phyloP scores from a whole-genome alignment of 2,329 filamentous ascomycete species.

The Ophidiomyces ophidiicola region DNA sequence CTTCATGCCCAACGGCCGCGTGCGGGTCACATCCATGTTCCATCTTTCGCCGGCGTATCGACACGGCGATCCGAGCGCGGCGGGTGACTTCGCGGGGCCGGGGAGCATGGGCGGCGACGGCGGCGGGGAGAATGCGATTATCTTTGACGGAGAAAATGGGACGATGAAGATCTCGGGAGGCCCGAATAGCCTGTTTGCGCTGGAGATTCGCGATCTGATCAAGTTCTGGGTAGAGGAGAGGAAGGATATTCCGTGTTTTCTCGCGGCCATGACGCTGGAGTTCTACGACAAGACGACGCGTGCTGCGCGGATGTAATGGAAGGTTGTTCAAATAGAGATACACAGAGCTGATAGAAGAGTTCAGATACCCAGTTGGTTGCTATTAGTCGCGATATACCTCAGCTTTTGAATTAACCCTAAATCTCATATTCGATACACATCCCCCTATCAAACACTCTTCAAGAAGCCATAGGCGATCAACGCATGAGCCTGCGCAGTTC shows the following conservation, averaged over 20 bases:
- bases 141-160: conserved; percentile 85
- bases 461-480: conserved; percentile 14
- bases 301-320: conserved; percentile 22
- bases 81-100: conserved; percentile 44
- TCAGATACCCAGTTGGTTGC: neutral
- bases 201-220: conserved; percentile 72
- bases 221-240: conserved; percentile 93
- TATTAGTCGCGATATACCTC: neutral
- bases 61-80: conserved; percentile 37
- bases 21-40: conserved; percentile 78
- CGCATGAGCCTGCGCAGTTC: conserved; percentile 11
- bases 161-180: conserved; percentile 98
- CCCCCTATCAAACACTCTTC: neutral
- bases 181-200: conserved; percentile 71
- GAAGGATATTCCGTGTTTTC: conserved; percentile 84
- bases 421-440: no score
- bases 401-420: no score
- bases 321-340: no score
- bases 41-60: conserved; percentile 49
- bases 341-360: neutral
- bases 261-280: conserved; percentile 81
- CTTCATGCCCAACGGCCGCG: conserved; percentile 94
- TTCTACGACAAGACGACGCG: conserved; percentile 60
- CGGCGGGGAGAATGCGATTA: conserved; percentile 46
- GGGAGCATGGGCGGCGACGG: conserved; percentile 36